Base-by-base conservation (phyloP, 176 grass and related monocot species). In the Aegilops sharonensis region DNA sequence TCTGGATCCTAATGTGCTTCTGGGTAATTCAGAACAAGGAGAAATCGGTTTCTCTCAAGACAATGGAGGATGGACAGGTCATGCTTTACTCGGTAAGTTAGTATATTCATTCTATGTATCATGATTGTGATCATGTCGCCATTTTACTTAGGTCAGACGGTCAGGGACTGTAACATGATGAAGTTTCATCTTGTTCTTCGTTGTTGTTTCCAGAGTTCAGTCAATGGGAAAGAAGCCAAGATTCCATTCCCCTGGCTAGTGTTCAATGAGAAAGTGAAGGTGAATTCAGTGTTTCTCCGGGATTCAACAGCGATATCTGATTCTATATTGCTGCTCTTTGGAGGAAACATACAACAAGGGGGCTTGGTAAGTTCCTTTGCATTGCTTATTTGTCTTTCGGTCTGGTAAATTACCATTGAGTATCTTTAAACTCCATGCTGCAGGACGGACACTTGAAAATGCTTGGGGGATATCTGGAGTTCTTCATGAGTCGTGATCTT, bases 231-330 rank as follows among this genome's bases (percentile, higher is more conserved):
- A 84, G 97, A 94, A 87, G 57, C 77, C 29, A 94, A 90, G 78
- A 99, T 99, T 90, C 94, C 94, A 80, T 96, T 94, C 75, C 97
- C 97, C 30, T 99, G 97, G 97, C 80, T 99, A 87, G 92, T 99
- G 64, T 99, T 99, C 81, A 99, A 99, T 66, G 97, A 99, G 80
- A 99, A 99, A 73, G 92, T 99, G 79, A 99, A 99, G 82, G 97
- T 99, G 31, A 99, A 99, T 81, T 91, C 97, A 8, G 97, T 99
- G 80, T 96, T 99, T 80, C 83, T 99, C 69, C 94, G 97, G 64
- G 97, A 99, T 81, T 96, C 97, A 57, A 99, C 97, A 29, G 97
- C 92, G 57, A 80, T 99, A 84, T 91, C 94, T 72, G 97, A 99
- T 88, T 99, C 97, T 82, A 79, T 87, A 84, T 78, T 99, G 67